Base-by-base conservation (phyloP, 108 stramenopile species). In the Fragilaria crotonensis region DNA sequence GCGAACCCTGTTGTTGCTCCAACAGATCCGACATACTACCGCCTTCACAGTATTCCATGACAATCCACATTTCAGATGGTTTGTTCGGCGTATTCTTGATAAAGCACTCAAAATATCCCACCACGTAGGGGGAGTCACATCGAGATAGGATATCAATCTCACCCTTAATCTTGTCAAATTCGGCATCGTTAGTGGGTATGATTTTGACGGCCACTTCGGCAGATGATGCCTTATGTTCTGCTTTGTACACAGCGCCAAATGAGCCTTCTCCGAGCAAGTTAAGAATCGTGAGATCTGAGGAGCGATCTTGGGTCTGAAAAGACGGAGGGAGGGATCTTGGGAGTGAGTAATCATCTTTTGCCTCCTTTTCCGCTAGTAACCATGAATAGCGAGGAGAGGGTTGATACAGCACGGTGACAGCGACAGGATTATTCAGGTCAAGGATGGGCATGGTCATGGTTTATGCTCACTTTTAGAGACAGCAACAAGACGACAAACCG, bases 21-120 rank as follows among this genome's bases (percentile, higher is more conserved):
- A 96, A 67, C 28, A 96, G 51, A 73, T 94, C 93, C 18, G 76
- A 73, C 61, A 94, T 81, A 51, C 83, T 85, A 11, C 94, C 93
- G 3, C 88, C 89, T 30, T 85, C 88, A 60, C 94, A 95, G 63
- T 76, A 92, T 66, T 97, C 94, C 93, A 95, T 94, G 25, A 97
- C 86, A 41, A 97, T 95, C 88, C 92, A 93, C 85, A 94, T 76
- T 63, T 91, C 87, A 2, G 56, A 63, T 1, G 62, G 33, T 22
- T 48, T 28, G 74, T 58, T 11, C 57, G 60, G 21, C 59, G 63
- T 31, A 53, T 64, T 17, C 19, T 68, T 58, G 20, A 88, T 75
- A 62, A 89, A 93, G 47, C 90, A 90, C 67, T 88, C 95, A 48
- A 84, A 83, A 66, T 93, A 96, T 21, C 85, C 87, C 0, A 96